Percentiles rank a stretch among this genome's conserved stretches.
Conservation (phyloP, 1,284 basidiomycete species). For the Trichosporon sp. region DNA sequence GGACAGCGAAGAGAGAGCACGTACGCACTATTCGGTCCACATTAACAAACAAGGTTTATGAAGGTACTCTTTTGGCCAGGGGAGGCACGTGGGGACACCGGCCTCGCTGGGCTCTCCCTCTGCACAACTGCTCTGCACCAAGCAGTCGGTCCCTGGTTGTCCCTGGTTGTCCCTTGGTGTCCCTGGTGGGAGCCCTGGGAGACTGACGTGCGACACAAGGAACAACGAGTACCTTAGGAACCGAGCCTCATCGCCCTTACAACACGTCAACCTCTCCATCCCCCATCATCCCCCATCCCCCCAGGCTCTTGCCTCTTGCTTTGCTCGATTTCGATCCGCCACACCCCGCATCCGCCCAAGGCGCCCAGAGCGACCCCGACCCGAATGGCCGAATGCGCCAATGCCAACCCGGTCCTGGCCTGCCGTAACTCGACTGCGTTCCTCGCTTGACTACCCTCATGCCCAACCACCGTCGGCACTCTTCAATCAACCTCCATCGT, state of each 20-base stretch:
- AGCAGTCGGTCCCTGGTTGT: background rate
- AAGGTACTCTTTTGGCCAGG: background rate
- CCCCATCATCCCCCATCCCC: too few species aligned
- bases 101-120: too few species aligned
- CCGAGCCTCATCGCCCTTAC: background rate
- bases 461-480: background rate
- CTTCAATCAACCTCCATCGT: background rate
- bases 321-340: background rate
- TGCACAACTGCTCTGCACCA: background rate
- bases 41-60: slow-evolving; percentile 6
- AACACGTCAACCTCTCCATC: background rate
- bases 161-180: too few species aligned
- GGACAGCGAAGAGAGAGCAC: background rate
- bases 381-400: background rate
- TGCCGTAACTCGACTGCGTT: background rate
- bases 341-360: background rate
- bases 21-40: slow-evolving; percentile 2
- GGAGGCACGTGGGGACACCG: background rate
- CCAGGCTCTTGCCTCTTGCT: too few species aligned
- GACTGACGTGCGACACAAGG: slow-evolving; percentile 8
- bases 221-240: slow-evolving; percentile 1
- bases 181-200: background rate
- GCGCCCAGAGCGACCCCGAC: background rate
- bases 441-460: background rate
- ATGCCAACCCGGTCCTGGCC: background rate